These are phyloP conservation scores for Rachicladosporium sp. DNA, from an alignment of 2,329 filamentous ascomycete species.

Conservation along the genomic window DNA sequence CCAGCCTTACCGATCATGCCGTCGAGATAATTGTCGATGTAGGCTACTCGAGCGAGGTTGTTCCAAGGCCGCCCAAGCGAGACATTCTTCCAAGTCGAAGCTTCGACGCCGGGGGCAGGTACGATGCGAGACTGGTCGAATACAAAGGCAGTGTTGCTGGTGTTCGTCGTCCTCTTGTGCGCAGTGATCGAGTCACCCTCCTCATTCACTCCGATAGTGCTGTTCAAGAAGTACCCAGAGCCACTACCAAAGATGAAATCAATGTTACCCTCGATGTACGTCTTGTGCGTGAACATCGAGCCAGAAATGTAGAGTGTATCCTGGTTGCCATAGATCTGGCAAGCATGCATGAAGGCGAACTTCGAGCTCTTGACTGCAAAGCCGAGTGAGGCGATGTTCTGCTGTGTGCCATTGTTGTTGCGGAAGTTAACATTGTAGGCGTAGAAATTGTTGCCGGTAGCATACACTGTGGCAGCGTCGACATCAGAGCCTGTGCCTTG, in stretches of 20 bases:
- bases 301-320: conserved; percentile 28
- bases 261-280: conserved; percentile 29
- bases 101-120: conserved; percentile 16
- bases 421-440: conserved; percentile 30
- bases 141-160: conserved; percentile 26
- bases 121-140: conserved; percentile 26
- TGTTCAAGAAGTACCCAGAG: conserved; percentile 32
- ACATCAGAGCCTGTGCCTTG: conserved; percentile 25
- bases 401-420: conserved; percentile 26
- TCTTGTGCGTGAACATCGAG: conserved; percentile 29
- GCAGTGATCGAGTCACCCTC: conserved; percentile 27
- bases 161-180: conserved; percentile 28
- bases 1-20: conserved; percentile 13
- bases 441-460: conserved; percentile 29
- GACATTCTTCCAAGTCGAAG: conserved; percentile 18
- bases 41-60: conserved; percentile 12
- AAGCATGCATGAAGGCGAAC: conserved; percentile 27
- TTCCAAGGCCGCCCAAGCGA: conserved; percentile 15
- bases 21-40: conserved; percentile 12
- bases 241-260: conserved; percentile 35
- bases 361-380: conserved; percentile 32
- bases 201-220: conserved; percentile 25
- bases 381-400: conserved; percentile 28
- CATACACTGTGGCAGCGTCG: conserved; percentile 29
- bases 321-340: conserved; percentile 28